These are phyloP conservation scores for Meira miltonrushii DNA, from an alignment of 1,284 basidiomycete species.

Conservation along the genomic window DNA sequence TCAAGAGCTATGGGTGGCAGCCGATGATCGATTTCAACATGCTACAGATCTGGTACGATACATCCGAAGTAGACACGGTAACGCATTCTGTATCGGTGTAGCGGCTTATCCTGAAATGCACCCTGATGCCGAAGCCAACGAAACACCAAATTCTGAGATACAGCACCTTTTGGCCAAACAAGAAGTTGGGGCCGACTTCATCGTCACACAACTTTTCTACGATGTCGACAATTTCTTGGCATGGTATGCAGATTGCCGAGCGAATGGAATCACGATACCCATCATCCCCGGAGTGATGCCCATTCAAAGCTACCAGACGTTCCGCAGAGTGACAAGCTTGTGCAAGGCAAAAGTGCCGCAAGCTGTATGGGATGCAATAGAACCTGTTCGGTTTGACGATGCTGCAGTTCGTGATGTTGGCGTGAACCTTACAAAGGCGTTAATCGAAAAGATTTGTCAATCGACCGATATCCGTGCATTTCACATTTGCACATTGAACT, in stretches of 20 bases:
- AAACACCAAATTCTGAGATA: conserved; percentile 64
- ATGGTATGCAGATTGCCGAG: conserved; percentile 33
- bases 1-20: conserved; percentile 83
- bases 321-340: conserved; percentile 81
- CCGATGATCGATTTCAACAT: conserved; percentile 77
- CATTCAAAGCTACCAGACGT: conserved; percentile 90
- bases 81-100: conserved; percentile 85
- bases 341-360: conserved; percentile 76
- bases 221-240: conserved; percentile 63
- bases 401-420: conserved; percentile 86
- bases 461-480: conserved; percentile 71
- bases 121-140: conserved; percentile 60
- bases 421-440: conserved; percentile 59
- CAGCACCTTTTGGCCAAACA: conserved; percentile 78
- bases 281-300: conserved; percentile 97
- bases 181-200: conserved; percentile 89
- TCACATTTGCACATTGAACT: conserved; percentile 93
- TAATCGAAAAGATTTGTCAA: conserved; percentile 62
- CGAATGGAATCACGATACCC: conserved; percentile 72
- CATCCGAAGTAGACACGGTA: conserved; percentile 78
- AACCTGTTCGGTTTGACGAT: conserved; percentile 78
- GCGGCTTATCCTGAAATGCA: conserved; percentile 92
- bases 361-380: conserved; percentile 65
- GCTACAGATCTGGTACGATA: conserved; percentile 85
- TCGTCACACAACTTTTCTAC: conserved; percentile 96